Evolutionary conservation across 2,329 filamentous ascomycete genomes (phyloP), one percentile per base, ranked within the genome.

Genomic region (Teratosphaeria viscida): DNA sequence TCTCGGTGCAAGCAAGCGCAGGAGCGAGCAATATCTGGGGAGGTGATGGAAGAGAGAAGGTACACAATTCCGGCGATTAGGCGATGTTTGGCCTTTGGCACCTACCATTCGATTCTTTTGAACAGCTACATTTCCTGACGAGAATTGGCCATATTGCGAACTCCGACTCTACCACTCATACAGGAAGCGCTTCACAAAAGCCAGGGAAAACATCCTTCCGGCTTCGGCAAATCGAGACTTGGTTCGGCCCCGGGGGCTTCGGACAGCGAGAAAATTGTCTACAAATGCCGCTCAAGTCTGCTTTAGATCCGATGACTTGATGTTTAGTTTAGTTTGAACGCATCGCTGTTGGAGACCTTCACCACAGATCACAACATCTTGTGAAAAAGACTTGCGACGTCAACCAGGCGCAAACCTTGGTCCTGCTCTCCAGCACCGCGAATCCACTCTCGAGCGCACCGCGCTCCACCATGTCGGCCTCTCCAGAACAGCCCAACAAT

Each of bases 321-420:
- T 23, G 8, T 5, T 49, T 26, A n/a, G 19, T 5, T 12, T 49
- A n/a, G 10, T 39, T 12, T 10, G 19, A 8, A 49, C 37, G 5
- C 43, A 23, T 19, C 4, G n/a, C 16, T 23, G 8, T 19, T 49
- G 43, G n/a, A 49, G n/a, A 19, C 19, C n/a, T 49, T 49, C 43
- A 49, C 43, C 8, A 49, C 35, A 57, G 57, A 59, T 58, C 57
- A 54, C 57, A 59, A 59, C 54, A 52, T 56, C 57, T 59, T 47
- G 32, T 37, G 26, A 35, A 55, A 54, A 49, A n/a, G 27, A 26
- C 39, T 34, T 62, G 65, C 65, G 82, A 52, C 75, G 52, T 29
- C 57, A 58, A 54, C 57, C 57, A 58, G 49, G 49, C 47, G 57
- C 57, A 58, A 47, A 58, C 4, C 27, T 12, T 32, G 26, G 53